Percentiles rank a stretch among this genome's conserved stretches.
Evolutionary conservation across 495 filamentous ascomycete species (phyloP).

Genomic region (Copromyces sp.): DNA sequence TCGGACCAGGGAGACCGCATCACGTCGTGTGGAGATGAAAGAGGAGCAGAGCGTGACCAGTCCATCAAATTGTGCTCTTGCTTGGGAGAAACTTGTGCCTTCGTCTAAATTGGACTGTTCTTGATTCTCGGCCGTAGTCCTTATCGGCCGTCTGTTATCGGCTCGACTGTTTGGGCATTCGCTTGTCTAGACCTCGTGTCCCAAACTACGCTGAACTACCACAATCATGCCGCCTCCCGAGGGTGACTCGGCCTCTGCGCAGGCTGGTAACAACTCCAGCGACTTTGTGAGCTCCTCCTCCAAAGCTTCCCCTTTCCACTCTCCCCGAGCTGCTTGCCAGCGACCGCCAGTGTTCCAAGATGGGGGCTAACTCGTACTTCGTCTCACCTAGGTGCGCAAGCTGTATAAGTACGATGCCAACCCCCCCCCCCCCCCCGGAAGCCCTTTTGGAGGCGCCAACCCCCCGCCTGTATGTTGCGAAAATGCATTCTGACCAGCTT

Average conservation of each 20-base stretch:
- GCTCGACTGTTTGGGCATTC: not conserved
- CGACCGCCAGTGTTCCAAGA: not conserved
- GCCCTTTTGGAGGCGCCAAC: not conserved
- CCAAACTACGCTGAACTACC: not conserved
- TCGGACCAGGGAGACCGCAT: not conserved
- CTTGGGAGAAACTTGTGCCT: not conserved
- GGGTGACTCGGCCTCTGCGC: conserved; percentile 27
- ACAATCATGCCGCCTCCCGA: conserved; percentile 34
- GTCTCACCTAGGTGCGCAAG: conserved; percentile 71
- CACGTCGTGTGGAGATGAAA: conserved; percentile 1
- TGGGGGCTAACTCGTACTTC: conserved; percentile 11
- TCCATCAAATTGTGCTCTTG: conserved; percentile 1
- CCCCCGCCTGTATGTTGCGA: not conserved
- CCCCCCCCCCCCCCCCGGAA: not conserved
- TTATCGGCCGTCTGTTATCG: not conserved
- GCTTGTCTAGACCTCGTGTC: not conserved
- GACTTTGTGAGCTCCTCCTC: conserved; percentile 35
- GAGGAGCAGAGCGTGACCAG: not conserved
- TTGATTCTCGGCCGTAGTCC: not conserved
- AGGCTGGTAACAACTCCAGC: conserved; percentile 37
- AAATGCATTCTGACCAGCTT: conserved; percentile 18
- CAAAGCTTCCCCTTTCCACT: not conserved
- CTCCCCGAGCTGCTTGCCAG: conserved; percentile 1
- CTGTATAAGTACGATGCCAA: conserved; percentile 74
- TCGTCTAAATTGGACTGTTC: not conserved